Evolutionary conservation across 805 yeast species (phyloP).

Genomic region (Kluyveromyces starmeri): DNA sequence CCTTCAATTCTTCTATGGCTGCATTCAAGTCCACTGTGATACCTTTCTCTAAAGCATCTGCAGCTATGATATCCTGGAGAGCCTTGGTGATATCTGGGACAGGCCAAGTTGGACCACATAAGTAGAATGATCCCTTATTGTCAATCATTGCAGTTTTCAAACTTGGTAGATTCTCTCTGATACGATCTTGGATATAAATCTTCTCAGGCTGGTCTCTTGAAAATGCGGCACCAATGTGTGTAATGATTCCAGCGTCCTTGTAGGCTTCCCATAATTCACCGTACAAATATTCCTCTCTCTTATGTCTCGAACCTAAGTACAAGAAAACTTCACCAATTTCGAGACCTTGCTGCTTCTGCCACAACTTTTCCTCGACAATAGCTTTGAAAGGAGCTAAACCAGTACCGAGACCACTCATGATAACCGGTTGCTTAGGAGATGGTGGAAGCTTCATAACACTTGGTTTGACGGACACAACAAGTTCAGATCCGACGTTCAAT

Average conservation of each 20-base stretch:
- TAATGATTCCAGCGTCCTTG: conserved; percentile 81
- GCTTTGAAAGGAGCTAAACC: conserved; percentile 99
- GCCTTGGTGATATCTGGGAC: conserved; percentile 94
- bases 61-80: conserved; percentile 65
- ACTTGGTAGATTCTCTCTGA: conserved; percentile 63
- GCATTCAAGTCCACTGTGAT: conserved; percentile 61
- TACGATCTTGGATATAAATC: conserved; percentile 90
- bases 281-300: conserved; percentile 87
- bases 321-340: conserved; percentile 84
- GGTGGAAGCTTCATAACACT: conserved; percentile 96
- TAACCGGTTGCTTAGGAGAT: conserved; percentile 75
- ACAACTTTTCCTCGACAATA: conserved; percentile 86
- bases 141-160: conserved; percentile 71
- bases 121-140: conserved; percentile 81
- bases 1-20: conserved; percentile 89
- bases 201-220: conserved; percentile 95
- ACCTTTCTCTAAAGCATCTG: conserved; percentile 64
- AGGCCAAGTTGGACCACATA: conserved; percentile 99
- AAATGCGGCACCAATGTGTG: conserved; percentile 96
- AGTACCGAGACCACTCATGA: conserved; percentile 96
- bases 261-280: conserved; percentile 98
- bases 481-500: conserved; percentile 67
- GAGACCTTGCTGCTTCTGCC: conserved; percentile 84
- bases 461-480: conserved; percentile 91
- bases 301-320: conserved; percentile 90